Conservation (phyloP, 805 yeast genomes). For the Yamadazyma nakazawae region DNA sequence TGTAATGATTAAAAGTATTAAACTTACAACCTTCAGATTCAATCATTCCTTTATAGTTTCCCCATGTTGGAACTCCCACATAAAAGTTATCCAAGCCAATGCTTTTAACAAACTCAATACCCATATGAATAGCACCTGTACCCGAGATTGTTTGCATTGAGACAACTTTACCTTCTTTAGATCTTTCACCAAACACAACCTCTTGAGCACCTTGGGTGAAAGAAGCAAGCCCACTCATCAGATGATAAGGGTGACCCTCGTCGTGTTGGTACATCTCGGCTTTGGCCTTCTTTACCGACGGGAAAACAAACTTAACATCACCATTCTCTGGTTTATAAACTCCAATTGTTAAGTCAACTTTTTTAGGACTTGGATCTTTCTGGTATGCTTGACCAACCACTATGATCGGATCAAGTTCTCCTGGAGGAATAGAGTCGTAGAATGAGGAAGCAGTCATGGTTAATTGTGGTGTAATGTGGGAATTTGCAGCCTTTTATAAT, state of each 20-base stretch:
- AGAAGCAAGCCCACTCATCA: constrained; percentile 40
- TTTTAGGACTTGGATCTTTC: constrained; percentile 27
- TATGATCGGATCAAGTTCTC: constrained; percentile 29
- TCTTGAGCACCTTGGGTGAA: constrained; percentile 31
- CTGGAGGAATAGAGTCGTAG: constrained; percentile 11
- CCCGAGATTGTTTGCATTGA: constrained; percentile 41
- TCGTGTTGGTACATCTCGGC: constrained; percentile 27
- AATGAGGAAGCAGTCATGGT: constrained; percentile 12
- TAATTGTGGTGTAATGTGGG: neutral
- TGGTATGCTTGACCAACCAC: constrained; percentile 18
- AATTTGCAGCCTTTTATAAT: constrained; percentile 3
- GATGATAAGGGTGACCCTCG: constrained; percentile 45
- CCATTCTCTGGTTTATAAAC: constrained; percentile 44
- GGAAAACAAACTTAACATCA: constrained; percentile 31
- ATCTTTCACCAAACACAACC: constrained; percentile 33
- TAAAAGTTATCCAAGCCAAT: constrained; percentile 26
- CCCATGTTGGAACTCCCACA: constrained; percentile 41
- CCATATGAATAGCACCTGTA: constrained; percentile 42
- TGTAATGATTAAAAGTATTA: constrained; percentile 29
- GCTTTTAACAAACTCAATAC: constrained; percentile 23
- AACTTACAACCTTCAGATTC: constrained; percentile 27
- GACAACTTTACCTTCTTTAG: constrained; percentile 25
- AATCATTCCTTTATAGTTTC: constrained; percentile 36
- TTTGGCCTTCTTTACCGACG: constrained; percentile 37
- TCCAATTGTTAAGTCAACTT: constrained; percentile 43